These are phyloP conservation scores for Pyrus hybrid DNA, from an alignment of 331 rosid species.

Conservation along the genomic window DNA sequence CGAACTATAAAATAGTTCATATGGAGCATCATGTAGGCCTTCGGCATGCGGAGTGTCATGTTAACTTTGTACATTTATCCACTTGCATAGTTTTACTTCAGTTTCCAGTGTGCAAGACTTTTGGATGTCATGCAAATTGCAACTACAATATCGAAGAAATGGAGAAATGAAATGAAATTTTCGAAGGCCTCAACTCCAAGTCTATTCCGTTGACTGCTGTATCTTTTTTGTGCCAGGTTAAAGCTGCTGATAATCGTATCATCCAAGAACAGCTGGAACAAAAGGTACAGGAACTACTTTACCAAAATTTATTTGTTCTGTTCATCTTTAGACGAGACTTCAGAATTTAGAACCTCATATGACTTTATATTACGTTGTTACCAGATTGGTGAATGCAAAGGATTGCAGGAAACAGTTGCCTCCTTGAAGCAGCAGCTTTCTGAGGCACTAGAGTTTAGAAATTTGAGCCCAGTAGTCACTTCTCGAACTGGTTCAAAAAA, in stretches of 20 bases:
- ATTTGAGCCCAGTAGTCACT: constrained; percentile 31
- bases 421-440: constrained; percentile 76
- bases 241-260: constrained; percentile 85
- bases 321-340: constrained; percentile 2
- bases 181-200: constrained; percentile 1
- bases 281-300: constrained; percentile 46
- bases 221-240: constrained; percentile 46
- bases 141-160: background rate
- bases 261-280: constrained; percentile 88
- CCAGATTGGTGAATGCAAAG: constrained; percentile 74
- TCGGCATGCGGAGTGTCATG: background rate
- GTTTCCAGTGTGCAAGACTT: background rate
- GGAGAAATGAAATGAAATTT: background rate
- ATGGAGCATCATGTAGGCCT: background rate
- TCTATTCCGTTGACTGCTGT: background rate
- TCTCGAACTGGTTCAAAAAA: constrained; percentile 31
- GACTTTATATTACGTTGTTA: constrained; percentile 15
- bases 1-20: background rate
- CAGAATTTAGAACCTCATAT: background rate
- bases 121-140: background rate
- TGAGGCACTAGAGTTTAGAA: constrained; percentile 49
- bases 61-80: background rate
- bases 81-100: background rate
- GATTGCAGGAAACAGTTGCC: constrained; percentile 58
- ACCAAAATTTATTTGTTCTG: background rate